These are phyloP conservation scores for Aureobasidium sp. DNA, from an alignment of 2,329 filamentous ascomycete genomes.

Conservation along the genomic window DNA sequence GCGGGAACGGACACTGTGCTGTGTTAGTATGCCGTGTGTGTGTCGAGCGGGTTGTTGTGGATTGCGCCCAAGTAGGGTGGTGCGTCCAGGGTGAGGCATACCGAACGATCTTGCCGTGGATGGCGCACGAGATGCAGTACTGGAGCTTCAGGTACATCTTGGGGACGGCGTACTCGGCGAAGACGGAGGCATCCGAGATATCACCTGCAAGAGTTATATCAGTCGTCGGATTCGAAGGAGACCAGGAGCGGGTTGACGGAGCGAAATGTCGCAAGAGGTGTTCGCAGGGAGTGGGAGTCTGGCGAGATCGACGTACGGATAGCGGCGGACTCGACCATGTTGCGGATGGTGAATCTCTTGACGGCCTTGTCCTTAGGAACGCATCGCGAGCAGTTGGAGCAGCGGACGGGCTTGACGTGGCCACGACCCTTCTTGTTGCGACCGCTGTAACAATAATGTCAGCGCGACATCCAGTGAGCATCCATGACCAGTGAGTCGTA, in stretches of 20 bases:
- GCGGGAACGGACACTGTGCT: slow-evolving; percentile 80
- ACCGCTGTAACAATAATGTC: slow-evolving; percentile 53
- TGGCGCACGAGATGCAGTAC: slow-evolving; percentile 99
- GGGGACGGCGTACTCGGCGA: slow-evolving; percentile 97
- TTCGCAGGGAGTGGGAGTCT: not conserved
- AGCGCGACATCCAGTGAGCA: slow-evolving; percentile 7
- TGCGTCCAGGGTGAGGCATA: slow-evolving; percentile 50
- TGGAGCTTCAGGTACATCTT: slow-evolving; percentile 99
- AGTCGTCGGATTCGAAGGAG: not conserved
- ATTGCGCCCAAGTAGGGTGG: not conserved
- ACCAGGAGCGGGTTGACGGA: not conserved
- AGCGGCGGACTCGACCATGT: slow-evolving; percentile 99
- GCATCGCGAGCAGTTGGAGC: slow-evolving; percentile 72
- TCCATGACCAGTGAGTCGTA: slow-evolving; percentile 37
- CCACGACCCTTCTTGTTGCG: slow-evolving; percentile 99
- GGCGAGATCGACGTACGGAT: slow-evolving; percentile 69
- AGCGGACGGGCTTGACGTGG: slow-evolving; percentile 98
- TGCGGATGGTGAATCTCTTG: slow-evolving; percentile 99
- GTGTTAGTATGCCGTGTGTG: slow-evolving; percentile 18
- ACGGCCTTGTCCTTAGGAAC: slow-evolving; percentile 99
- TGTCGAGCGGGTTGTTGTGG: not conserved
- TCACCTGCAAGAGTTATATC: slow-evolving; percentile 60
- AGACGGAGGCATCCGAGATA: slow-evolving; percentile 99
- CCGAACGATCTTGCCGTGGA: slow-evolving; percentile 99
- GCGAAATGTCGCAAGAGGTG: not conserved